A percentile compares a stretch with the other conserved stretches of the same genome.
These are phyloP conservation scores for Orbilia blumenaviensis DNA, from an alignment of 2,329 filamentous ascomycete genomes.

Conservation along the genomic window DNA sequence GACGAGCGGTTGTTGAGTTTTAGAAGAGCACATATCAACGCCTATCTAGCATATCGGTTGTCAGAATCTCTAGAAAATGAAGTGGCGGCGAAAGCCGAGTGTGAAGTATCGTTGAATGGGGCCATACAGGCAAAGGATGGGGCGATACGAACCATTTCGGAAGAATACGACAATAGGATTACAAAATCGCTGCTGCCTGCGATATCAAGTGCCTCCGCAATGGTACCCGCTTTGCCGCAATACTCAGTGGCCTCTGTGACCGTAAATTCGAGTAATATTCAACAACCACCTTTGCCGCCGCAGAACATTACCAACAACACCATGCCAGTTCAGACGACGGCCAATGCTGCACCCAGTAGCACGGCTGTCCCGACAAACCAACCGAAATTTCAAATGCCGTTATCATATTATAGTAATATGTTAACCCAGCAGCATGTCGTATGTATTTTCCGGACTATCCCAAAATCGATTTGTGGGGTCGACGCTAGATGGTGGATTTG, in stretches of 20 bases:
- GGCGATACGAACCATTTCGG: not conserved
- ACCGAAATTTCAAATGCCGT: conserved; percentile 17
- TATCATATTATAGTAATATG: conserved; percentile 28
- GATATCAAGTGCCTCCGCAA: conserved; percentile 15
- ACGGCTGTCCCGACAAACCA: not conserved
- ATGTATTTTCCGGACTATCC: conserved; percentile 2
- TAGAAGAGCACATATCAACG: conserved; percentile 1
- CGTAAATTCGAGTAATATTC: not conserved
- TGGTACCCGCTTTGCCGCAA: not conserved
- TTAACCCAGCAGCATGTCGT: conserved; percentile 24
- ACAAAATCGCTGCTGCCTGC: conserved; percentile 18
- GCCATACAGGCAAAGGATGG: not conserved
- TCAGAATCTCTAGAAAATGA: not conserved
- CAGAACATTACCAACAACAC: not conserved
- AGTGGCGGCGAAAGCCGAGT: conserved; percentile 2
- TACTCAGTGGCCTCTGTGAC: not conserved
- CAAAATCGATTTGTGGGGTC: not conserved
- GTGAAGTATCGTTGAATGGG: not conserved
- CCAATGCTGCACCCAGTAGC: not conserved
- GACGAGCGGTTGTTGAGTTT: conserved; percentile 2
- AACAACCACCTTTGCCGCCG: not conserved
- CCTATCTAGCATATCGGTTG: not conserved
- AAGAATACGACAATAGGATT: conserved; percentile 23
- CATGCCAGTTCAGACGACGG: not conserved
- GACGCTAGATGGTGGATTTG: not conserved